Evolutionary conservation across 345 rosid species (phyloP), one percentile per base, ranked within the genome.

Genomic region (Sapria himalayana): DNA sequence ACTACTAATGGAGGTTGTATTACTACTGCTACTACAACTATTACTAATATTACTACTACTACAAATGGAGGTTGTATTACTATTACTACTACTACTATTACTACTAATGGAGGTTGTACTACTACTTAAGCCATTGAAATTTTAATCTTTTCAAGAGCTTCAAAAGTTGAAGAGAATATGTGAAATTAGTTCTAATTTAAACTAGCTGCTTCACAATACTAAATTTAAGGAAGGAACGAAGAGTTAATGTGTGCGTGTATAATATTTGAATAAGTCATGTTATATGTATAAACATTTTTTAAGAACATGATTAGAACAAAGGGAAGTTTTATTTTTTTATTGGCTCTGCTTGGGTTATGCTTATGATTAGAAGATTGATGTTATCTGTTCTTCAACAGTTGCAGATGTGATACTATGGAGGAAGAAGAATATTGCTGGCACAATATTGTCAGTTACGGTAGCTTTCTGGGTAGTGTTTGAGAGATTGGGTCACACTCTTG

Each of bases 331-430:
- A 24, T 22, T 39, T 13, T 3, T 23, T 17, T 15, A 16, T 24
- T 12, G 21, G 21, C 23, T 19, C 22, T 46, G 15, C 5, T 22
- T 15, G 7, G 17, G 3, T 16, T 37, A 5, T 12, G 41, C 4
- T 37, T 35, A 25, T 14, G 43, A 37, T 37, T 38, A 36, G 37
- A 14, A n/a, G n/a, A n/a, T n/a, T n/a, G n/a, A 20, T 27, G 42
- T 23, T 20, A 34, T 33, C 15, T 32, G 49, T 61, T 11, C 44
- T 45, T 56, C 16, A 50, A 55, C 80, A 91, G 96, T 69, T 60
- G 92, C 92, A 57, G 93, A 91, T 77, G 89, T 77, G 55, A 60
- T 84, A 22, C 52, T 84, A 17, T 84, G 99, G 99, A 84, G 78
- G 72, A 50, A 35, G 51, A 72, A 59, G 58, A 75, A 84, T 52